These are phyloP conservation scores for Pythium apleroticum DNA, from an alignment of 352 stramenopile species.

Conservation along the genomic window DNA sequence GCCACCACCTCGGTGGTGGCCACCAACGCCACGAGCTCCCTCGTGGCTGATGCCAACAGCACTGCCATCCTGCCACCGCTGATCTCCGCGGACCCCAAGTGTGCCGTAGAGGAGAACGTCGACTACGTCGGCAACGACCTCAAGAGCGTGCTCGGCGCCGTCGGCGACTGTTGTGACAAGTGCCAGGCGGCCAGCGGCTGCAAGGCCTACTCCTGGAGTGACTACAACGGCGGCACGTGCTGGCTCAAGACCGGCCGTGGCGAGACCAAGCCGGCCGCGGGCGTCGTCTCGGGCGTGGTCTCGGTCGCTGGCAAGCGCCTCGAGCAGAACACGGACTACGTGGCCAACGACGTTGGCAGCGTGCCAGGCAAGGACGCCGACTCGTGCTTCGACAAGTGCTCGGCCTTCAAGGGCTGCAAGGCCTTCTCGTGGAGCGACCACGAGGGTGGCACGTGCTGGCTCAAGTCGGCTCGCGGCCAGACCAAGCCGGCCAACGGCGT, in stretches of 20 bases:
- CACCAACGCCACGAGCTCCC: background rate
- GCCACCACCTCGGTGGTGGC: background rate
- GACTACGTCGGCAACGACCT: slow-evolving; percentile 35
- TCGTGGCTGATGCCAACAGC: too few species aligned
- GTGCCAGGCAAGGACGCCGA: background rate
- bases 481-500: background rate
- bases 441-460: slow-evolving; percentile 48
- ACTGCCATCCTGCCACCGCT: too few species aligned
- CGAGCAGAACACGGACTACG: background rate
- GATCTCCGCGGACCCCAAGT: background rate
- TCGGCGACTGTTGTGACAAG: background rate
- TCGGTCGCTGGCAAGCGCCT: background rate
- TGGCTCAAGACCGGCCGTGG: background rate
- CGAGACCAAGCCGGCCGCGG: background rate
- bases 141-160: background rate
- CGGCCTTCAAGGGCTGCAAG: slow-evolving; percentile 4
- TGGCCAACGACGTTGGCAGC: slow-evolving; percentile 15
- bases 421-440: slow-evolving; percentile 40
- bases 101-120: background rate
- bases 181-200: slow-evolving; percentile 13
- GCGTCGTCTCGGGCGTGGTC: background rate
- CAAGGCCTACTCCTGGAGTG: slow-evolving; percentile 37
- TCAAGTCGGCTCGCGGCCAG: slow-evolving; percentile 35
- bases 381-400: slow-evolving; percentile 25
- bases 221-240: slow-evolving; percentile 50